phyloP scores from a whole-genome alignment of 345 rosid genomes.

The Citrus glauca region DNA sequence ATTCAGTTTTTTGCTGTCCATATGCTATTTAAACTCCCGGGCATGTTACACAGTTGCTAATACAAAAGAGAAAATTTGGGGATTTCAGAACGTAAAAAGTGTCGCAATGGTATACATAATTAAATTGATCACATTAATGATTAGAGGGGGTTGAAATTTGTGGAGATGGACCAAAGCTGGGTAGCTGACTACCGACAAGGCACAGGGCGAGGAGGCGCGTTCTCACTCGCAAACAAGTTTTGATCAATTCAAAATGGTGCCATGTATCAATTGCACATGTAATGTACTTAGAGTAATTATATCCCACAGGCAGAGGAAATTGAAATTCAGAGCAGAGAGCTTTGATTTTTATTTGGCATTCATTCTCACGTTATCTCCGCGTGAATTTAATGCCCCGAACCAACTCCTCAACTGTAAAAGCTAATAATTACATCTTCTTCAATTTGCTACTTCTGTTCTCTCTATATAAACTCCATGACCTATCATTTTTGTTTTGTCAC shows the following conservation, averaged over 20 bases:
- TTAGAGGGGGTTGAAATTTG: not conserved
- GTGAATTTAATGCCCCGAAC: slow-evolving; percentile 31
- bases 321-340: not conserved
- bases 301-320: not conserved
- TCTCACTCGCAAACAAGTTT: not conserved
- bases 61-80: not conserved
- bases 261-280: too few relatives aligned
- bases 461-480: slow-evolving; percentile 21
- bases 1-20: not conserved
- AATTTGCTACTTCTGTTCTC: not conserved
- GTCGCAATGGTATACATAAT: not conserved
- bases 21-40: not conserved
- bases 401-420: slow-evolving; percentile 24
- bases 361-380: slow-evolving; percentile 18
- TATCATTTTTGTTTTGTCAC: slow-evolving; percentile 18
- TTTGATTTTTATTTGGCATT: not conserved
- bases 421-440: not conserved
- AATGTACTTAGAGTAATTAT: too few relatives aligned
- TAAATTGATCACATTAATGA: not conserved
- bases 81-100: not conserved
- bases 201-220: not conserved
- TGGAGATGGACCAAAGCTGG: not conserved
- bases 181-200: not conserved
- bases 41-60: not conserved
- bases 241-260: not conserved